Evolutionary conservation across 306 rosid genomes (phyloP).

Genomic region (Cucurbita ficifolia): DNA sequence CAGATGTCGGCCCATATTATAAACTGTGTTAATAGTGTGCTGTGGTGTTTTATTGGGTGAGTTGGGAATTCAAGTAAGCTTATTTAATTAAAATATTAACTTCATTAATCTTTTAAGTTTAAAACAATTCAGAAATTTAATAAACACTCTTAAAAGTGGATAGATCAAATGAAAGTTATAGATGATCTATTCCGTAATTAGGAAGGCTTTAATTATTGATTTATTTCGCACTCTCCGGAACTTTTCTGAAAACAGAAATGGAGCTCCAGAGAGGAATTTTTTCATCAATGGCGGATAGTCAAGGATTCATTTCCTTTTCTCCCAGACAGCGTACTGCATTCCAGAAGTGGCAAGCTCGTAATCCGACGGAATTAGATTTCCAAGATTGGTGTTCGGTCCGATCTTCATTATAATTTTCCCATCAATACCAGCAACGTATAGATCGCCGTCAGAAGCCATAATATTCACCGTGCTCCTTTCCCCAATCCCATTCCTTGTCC

Average conservation of each 20-base stretch:
- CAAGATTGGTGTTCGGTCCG: conserved; percentile 40
- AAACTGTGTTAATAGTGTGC: not conserved
- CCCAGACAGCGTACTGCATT: conserved; percentile 55
- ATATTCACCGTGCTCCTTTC: conserved; percentile 31
- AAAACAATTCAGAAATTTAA: no score
- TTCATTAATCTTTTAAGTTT: no score
- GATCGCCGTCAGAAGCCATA: conserved; percentile 42
- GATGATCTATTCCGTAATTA: no score
- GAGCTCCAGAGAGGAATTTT: not conserved
- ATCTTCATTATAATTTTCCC: conserved; percentile 54
- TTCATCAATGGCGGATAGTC: not conserved
- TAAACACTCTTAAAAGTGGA: no score
- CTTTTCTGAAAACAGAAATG: not conserved
- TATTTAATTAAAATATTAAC: no score
- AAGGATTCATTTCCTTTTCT: conserved; percentile 1
- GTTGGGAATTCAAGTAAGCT: no score
- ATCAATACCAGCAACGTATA: conserved; percentile 48
- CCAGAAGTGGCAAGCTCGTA: conserved; percentile 37
- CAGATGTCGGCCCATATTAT: not conserved
- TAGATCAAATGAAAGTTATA: no score
- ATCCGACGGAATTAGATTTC: conserved; percentile 42
- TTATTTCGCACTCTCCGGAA: no score
- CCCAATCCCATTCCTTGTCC: conserved; percentile 41
- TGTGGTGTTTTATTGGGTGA: no score
- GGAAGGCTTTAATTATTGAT: no score